phyloP scores from a whole-genome alignment of 2,329 filamentous ascomycete genomes.

The Penicillium sp. region DNA sequence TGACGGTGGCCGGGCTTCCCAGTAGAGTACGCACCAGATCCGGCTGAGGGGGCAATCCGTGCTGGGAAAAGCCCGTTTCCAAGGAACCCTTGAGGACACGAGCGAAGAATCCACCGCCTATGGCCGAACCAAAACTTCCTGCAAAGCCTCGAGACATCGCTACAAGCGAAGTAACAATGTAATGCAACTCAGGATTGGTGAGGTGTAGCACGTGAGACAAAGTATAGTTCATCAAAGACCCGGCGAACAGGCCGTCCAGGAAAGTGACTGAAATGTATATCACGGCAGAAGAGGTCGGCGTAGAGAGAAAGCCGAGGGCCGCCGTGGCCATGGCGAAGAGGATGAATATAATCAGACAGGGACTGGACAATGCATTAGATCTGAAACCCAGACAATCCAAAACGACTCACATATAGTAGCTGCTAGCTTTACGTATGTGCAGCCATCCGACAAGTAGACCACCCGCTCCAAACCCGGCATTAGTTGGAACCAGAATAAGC shows the following conservation, averaged over 20 bases:
- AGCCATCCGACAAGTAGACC: constrained; percentile 71
- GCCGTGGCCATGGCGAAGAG: constrained; percentile 63
- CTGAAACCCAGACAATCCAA: background rate
- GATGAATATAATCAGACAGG: constrained; percentile 59
- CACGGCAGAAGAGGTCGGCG: constrained; percentile 49
- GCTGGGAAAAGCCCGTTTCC: constrained; percentile 55
- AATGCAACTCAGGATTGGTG: constrained; percentile 64
- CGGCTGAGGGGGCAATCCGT: constrained; percentile 36
- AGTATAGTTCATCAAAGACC: constrained; percentile 74
- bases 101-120: constrained; percentile 73
- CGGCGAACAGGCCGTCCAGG: constrained; percentile 69
- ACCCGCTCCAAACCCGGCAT: constrained; percentile 72
- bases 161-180: constrained; percentile 71
- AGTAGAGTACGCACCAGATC: constrained; percentile 55
- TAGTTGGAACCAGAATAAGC: constrained; percentile 76
- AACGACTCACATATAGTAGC: constrained; percentile 62
- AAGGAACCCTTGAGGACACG: constrained; percentile 59
- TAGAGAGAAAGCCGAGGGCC: constrained; percentile 56
- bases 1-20: constrained; percentile 59
- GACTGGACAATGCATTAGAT: constrained; percentile 29
- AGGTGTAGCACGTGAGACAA: constrained; percentile 77
- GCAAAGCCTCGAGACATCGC: constrained; percentile 80
- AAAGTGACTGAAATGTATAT: constrained; percentile 63
- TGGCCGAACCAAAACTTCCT: constrained; percentile 74
- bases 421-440: constrained; percentile 70